A percentile compares a stretch with the other conserved stretches of the same genome.
Evolutionary conservation across 2,329 filamentous ascomycete species (phyloP).

Genomic region (Diaporthe sp.): DNA sequence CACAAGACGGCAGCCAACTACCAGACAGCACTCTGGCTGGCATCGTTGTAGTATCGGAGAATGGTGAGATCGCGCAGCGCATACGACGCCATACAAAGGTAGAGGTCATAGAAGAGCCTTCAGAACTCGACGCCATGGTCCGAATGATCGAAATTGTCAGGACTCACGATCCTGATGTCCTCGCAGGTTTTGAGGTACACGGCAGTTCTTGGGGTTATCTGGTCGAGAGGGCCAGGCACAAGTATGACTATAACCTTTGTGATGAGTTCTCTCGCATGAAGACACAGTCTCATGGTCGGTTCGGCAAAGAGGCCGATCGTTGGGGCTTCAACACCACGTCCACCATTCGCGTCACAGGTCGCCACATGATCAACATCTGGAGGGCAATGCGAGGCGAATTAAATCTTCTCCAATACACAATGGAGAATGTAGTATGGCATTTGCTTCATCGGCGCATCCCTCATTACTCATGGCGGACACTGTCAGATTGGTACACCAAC

Average conservation of each 20-base stretch:
- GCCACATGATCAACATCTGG: slow-evolving; percentile 98
- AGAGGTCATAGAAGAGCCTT: slow-evolving; percentile 80
- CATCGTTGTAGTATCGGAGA: slow-evolving; percentile 78
- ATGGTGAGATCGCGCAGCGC: slow-evolving; percentile 69
- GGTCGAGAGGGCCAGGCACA: slow-evolving; percentile 87
- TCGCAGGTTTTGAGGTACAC: slow-evolving; percentile 96
- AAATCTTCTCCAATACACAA: slow-evolving; percentile 91
- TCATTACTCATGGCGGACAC: slow-evolving; percentile 83
- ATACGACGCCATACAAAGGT: slow-evolving; percentile 73
- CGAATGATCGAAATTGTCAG: slow-evolving; percentile 91
- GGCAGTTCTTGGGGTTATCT: slow-evolving; percentile 95
- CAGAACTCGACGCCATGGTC: slow-evolving; percentile 88
- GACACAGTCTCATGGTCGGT: slow-evolving; percentile 83
- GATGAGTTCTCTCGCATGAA: slow-evolving; percentile 94
- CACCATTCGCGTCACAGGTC: slow-evolving; percentile 90
- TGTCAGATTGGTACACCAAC: slow-evolving; percentile 87
- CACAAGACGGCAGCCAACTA: slow-evolving; percentile 62
- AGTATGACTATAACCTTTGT: slow-evolving; percentile 92
- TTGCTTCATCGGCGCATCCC: slow-evolving; percentile 89
- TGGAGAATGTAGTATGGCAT: slow-evolving; percentile 97
- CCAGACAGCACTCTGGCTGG: slow-evolving; percentile 72
- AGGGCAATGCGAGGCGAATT: slow-evolving; percentile 94
- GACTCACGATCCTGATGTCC: slow-evolving; percentile 87
- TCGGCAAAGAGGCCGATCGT: slow-evolving; percentile 87
- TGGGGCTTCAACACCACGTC: slow-evolving; percentile 98